Base-by-base conservation (phyloP, 2,329 filamentous ascomycete species). In the Aureobasidium sp. region DNA sequence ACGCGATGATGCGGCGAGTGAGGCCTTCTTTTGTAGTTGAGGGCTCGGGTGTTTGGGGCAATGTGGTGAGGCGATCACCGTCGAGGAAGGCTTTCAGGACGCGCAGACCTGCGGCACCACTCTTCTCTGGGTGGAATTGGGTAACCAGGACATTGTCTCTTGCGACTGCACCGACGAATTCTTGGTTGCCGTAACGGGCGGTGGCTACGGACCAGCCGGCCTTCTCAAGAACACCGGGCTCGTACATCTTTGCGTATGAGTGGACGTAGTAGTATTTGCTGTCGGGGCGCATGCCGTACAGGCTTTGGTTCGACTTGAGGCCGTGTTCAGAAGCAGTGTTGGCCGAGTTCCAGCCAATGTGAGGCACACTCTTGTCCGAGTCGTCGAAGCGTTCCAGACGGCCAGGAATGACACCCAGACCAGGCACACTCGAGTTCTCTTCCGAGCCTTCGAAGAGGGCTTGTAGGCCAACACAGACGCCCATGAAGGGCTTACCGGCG, bases 201-300 rank as follows among this genome's bases (percentile, higher is more conserved):
- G 90, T 96, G 1, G 94, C 94, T n/a, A 97, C 88, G 9, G 86
- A 85, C 93, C 94, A 99, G 29, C 93, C 94, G 37, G 88, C 82
- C 61, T 80, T 80, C 75, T 97, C 91, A 13, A 97, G 80, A 66
- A 87, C 81, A 39, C 88, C 90, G 50, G 83, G 76, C 58, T 77
- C 77, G 73, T 97, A 96, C 3, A 87, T 87, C 29, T 86, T 87
- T 63, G 91, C 92, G 77, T 94, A 99, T 2, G 91, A 92, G 80
- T 99, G 94, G 62, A 99, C 93, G 72, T 99, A 99, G 78, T 99
- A 99, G 80, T 99, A 99, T 76, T 97, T 99, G 72, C 90, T 96
- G 59, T 82, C 82, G 0, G 90, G 87, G 32, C 84, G 80, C 60
- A 99, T 77, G 62, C 89, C 91, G 74, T 93, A 97, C 63, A 97